Evolutionary conservation across 495 filamentous ascomycete genomes (phyloP).

Genomic region (Xylaria bambusicola): DNA sequence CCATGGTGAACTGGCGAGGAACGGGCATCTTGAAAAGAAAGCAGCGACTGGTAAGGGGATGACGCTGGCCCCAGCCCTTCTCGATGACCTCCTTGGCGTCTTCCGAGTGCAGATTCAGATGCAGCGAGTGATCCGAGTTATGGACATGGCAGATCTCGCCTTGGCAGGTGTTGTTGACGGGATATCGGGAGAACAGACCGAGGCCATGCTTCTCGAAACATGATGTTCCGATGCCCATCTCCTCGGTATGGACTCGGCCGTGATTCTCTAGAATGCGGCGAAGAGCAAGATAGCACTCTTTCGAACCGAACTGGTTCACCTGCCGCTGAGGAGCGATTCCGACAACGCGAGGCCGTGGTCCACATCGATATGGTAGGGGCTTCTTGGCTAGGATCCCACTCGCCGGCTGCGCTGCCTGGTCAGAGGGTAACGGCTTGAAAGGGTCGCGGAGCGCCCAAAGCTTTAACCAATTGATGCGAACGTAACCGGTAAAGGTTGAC

Average conservation of each 20-base stretch:
- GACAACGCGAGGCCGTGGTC: conserved; percentile 62
- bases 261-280: conserved; percentile 52
- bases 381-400: conserved; percentile 39
- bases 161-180: conserved; percentile 64
- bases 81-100: conserved; percentile 78
- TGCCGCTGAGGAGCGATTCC: conserved; percentile 84
- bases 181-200: conserved; percentile 65
- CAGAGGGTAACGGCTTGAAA: conserved; percentile 43
- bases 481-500: conserved; percentile 69
- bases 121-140: conserved; percentile 70
- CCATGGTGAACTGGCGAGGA: conserved; percentile 71
- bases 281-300: conserved; percentile 54
- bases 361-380: conserved; percentile 59
- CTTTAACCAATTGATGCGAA: conserved; percentile 64
- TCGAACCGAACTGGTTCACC: conserved; percentile 61
- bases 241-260: conserved; percentile 45
- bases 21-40: conserved; percentile 55
- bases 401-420: conserved; percentile 36
- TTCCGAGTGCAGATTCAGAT: conserved; percentile 74
- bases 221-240: conserved; percentile 63
- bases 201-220: conserved; percentile 81
- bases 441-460: conserved; percentile 62
- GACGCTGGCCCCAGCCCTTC: conserved; percentile 86
- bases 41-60: conserved; percentile 68
- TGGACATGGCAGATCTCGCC: conserved; percentile 86